phyloP scores from a whole-genome alignment of 2,329 filamentous ascomycete species.

The Hypoxylon sp. region DNA sequence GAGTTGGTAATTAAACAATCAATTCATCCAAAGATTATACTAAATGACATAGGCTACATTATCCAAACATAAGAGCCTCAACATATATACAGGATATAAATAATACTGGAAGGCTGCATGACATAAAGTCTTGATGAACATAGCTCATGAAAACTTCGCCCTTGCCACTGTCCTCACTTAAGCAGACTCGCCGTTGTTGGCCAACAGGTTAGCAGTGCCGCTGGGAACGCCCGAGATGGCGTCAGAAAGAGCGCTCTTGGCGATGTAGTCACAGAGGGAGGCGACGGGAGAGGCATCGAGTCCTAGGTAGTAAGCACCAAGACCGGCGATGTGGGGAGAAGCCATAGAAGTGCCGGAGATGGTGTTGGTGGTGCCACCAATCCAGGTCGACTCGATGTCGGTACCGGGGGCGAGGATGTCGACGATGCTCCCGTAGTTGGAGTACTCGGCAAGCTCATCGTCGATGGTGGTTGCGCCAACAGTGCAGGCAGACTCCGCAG shows the following conservation, averaged over 20 bases:
- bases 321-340: slow-evolving; percentile 66
- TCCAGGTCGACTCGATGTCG: slow-evolving; percentile 53
- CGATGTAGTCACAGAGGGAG: slow-evolving; percentile 54
- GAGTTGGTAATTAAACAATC: not conserved
- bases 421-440: slow-evolving; percentile 58
- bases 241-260: slow-evolving; percentile 50
- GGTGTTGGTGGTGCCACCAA: slow-evolving; percentile 45
- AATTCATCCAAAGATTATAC: not conserved
- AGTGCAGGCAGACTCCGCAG: slow-evolving; percentile 58
- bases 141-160: not conserved
- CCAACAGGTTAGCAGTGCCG: slow-evolving; percentile 47
- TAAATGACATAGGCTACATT: not conserved
- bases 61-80: no score
- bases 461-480: slow-evolving; percentile 57
- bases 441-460: slow-evolving; percentile 54
- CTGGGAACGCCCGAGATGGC: slow-evolving; percentile 49
- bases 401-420: slow-evolving; percentile 56
- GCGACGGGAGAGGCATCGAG: slow-evolving; percentile 52
- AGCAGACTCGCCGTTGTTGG: slow-evolving; percentile 45
- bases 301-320: slow-evolving; percentile 65
- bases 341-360: slow-evolving; percentile 71
- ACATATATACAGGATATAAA: slow-evolving; percentile 7
- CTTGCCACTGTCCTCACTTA: not conserved
- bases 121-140: not conserved
- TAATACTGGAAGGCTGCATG: not conserved